Evolutionary conservation across 495 filamentous ascomycete genomes (phyloP), one percentile per base, ranked within the genome.

Genomic region (Aspergillus kassunensis): DNA sequence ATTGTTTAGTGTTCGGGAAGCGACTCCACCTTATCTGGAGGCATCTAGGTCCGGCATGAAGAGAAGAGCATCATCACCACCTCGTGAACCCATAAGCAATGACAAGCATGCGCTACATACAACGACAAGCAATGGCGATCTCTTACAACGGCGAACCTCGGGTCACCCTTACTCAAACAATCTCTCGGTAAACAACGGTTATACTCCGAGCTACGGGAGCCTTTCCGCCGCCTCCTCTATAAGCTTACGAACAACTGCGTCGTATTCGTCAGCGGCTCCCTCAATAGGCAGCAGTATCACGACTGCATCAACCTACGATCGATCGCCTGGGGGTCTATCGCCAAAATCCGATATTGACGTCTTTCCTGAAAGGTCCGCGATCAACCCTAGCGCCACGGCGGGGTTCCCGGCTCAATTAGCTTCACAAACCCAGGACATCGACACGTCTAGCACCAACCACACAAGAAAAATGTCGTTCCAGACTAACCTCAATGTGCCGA

Each of bases 61-160:
- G 65, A 80, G 90, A 52, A 76, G 88, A 47, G 90, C 90, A 20
- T 90, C 88, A 2, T 91, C 89, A 20, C 88, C 89, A 20, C 87
- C 84, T 12, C 80, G 81, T 6, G 89, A 91, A 44, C 86, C 88
- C 27, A 81, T 84, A 9, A 71, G 75, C n/a, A 87, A 89, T 24
- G 88, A 90, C 57, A 68, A 79, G 25, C 75, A 73, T 36, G 63
- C 78, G 4, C 62, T 86, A 49, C 79, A 83, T 53, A 70, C 75
- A 12, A 69, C 64, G 3, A 70, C 71, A 25, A 85, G 78, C 49
- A 80, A 80, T 27, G 82, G 79, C 56, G 88, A 93, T 60, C 59
- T 84, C 34, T 79, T 82, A 33, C 80, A 86, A 58, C 77, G 88
- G 53, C 80, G 87, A 53, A 80, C 84, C 19, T 79, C 76, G 27